These are phyloP conservation scores for Ramalina peruviana DNA, from an alignment of 495 filamentous ascomycete genomes.

Conservation along the genomic window DNA sequence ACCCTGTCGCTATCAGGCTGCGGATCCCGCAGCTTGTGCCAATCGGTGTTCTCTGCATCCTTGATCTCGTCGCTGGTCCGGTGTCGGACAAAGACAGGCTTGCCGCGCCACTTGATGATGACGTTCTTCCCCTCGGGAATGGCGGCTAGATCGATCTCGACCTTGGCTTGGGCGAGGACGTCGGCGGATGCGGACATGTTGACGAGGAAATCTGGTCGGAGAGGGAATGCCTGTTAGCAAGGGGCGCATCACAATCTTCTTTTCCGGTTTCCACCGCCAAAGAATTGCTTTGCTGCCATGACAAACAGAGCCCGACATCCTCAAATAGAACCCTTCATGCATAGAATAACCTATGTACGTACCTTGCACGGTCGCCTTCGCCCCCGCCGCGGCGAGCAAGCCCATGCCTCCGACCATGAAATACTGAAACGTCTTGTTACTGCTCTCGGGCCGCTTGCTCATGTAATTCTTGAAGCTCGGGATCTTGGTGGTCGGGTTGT, in stretches of 20 bases:
- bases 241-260: no score
- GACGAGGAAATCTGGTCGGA: constrained; percentile 75
- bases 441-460: constrained; percentile 44
- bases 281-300: no score
- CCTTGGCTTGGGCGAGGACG: constrained; percentile 97
- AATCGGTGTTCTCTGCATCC: constrained; percentile 65
- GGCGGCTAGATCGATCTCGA: constrained; percentile 80
- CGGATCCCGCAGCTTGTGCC: constrained; percentile 75
- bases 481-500: constrained; percentile 49
- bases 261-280: no score
- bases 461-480: constrained; percentile 85
- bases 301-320: no score
- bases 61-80: constrained; percentile 77
- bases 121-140: constrained; percentile 99
- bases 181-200: constrained; percentile 99
- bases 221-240: no score
- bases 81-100: constrained; percentile 99
- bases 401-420: constrained; percentile 97
- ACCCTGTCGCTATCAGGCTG: constrained; percentile 84
- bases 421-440: constrained; percentile 84
- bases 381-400: constrained; percentile 75
- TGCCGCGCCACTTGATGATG: constrained; percentile 99
- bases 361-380: constrained; percentile 96
- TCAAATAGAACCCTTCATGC: neutral
- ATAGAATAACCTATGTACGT: constrained; percentile 24